Base-by-base conservation (phyloP, 805 yeast species). In the Candida xiaguanensis region DNA sequence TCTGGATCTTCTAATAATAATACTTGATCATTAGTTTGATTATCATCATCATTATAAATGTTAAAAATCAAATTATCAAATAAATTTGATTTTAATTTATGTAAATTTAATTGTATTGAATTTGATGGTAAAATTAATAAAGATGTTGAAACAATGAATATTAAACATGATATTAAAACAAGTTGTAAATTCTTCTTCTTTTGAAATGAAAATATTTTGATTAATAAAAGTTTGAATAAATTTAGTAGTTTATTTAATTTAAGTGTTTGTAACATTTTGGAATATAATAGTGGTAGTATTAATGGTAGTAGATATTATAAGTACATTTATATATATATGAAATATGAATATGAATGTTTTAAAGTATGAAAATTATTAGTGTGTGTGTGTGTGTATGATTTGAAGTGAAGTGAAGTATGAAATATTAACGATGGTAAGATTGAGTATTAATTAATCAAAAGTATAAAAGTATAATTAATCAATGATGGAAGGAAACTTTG, bases 1-100 rank as follows among this genome's bases (percentile, higher is more conserved):
- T 47, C 52, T 8, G 50, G 47, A 29, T 49, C 50, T 9, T 40
- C 33, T 11, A 22, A 9, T 29, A 11, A 11, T 14, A 35, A 13
- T n/a, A 24, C n/a, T n/a, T n/a, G n/a, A n/a, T n/a, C n/a, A n/a
- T n/a, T 8, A 3, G 14, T 11, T 4, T 8, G 11, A n/a, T n/a
- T 16, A 2, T 27, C 32, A 15, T 35, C 15, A 19, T 6, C 25
- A 12, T 27, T 18, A 20, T 35, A 35, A 14, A 35, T 27, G n/a
- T 28, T 13, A 9, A 27, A 27, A 8, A 35, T 12, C 12, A 35
- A 15, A 5, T 27, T 4, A 18, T 35, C 38, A 14, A 35, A 35
- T 9, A 12, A 19, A 20, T 35, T 35, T 4, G 15, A 18, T 18
- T 35, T 35, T 12, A 35, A n/a, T 14, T 16, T 19, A 4, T 27